Evolutionary conservation across 2,329 filamentous ascomycete genomes (phyloP).

Genomic region (Bipolaris victoriae): DNA sequence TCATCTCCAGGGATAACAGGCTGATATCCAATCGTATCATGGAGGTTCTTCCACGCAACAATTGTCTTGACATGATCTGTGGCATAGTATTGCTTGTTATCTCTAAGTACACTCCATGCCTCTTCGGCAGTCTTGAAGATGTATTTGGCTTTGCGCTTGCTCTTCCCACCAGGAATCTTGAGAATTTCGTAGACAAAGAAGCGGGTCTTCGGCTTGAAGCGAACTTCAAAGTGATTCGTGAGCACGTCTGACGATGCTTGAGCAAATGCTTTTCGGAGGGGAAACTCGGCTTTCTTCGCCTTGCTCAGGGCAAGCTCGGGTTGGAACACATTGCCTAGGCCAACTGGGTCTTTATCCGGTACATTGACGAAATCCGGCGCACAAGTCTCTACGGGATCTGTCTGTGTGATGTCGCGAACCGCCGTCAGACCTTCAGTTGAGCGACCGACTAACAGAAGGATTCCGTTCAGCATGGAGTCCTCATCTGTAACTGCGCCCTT

Average conservation of each 20-base stretch:
- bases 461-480: neutral
- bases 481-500: neutral
- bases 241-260: neutral
- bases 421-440: neutral
- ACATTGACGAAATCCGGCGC: neutral
- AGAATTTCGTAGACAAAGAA: conserved; percentile 9
- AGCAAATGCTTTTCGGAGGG: neutral
- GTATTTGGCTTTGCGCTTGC: neutral
- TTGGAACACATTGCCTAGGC: neutral
- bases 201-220: neutral
- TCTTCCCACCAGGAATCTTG: neutral
- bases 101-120: neutral
- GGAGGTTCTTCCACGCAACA: conserved; percentile 15
- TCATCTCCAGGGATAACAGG: neutral
- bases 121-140: neutral
- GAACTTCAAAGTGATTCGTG: conserved; percentile 22
- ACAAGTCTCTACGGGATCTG: neutral
- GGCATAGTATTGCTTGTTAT: conserved; percentile 7
- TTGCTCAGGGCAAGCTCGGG: neutral
- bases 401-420: neutral
- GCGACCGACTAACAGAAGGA: neutral
- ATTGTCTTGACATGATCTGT: conserved; percentile 11
- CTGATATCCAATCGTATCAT: neutral
- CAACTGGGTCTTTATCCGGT: too few species aligned
- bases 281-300: neutral